Conservation (phyloP, 192 early-diverging fungal species). For the Mortierella antarctica region DNA sequence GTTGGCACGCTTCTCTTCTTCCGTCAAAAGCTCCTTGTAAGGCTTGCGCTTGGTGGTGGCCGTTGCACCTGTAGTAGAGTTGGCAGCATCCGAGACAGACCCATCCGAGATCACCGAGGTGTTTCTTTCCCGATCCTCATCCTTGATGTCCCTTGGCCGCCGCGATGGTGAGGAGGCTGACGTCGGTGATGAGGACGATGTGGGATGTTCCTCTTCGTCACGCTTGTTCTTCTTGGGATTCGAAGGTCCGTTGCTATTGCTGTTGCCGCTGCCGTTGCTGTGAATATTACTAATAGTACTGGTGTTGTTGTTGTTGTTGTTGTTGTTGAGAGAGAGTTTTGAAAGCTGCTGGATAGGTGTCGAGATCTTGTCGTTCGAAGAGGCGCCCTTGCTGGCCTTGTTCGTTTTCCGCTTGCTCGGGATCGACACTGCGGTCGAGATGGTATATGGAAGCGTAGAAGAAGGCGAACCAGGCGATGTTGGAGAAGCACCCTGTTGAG, state of each 20-base stretch:
- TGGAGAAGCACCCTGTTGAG: slow-evolving; percentile 19
- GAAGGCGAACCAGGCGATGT: slow-evolving; percentile 22
- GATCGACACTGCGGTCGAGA: slow-evolving; percentile 4
- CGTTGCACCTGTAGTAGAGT: slow-evolving; percentile 3
- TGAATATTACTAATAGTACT: neutral
- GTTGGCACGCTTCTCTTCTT: slow-evolving; percentile 79
- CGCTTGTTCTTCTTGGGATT: slow-evolving; percentile 40
- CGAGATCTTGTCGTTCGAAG: slow-evolving; percentile 22
- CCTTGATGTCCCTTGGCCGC: slow-evolving; percentile 8
- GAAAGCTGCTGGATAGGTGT: slow-evolving; percentile 50
- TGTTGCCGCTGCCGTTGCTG: slow-evolving; percentile 14
- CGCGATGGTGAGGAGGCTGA: slow-evolving; percentile 10
- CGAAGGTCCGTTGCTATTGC: slow-evolving; percentile 14
- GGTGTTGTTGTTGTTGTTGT: slow-evolving; percentile 22
- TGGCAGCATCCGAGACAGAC: slow-evolving; percentile 21
- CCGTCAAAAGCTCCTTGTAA: slow-evolving; percentile 76
- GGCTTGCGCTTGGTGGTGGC: slow-evolving; percentile 55
- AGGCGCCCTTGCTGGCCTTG: slow-evolving; percentile 20
- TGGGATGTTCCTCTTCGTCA: slow-evolving; percentile 19
- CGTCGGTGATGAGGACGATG: slow-evolving; percentile 18
- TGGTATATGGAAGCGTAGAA: slow-evolving; percentile 2
- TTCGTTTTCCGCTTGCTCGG: slow-evolving; percentile 36
- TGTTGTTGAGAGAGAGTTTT: slow-evolving; percentile 43
- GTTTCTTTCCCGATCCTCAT: slow-evolving; percentile 27
- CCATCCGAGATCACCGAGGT: slow-evolving; percentile 25